Evolutionary conservation across 805 yeast genomes (phyloP), one percentile per base, ranked within the genome.

Genomic region (Kuraishia molischiana): DNA sequence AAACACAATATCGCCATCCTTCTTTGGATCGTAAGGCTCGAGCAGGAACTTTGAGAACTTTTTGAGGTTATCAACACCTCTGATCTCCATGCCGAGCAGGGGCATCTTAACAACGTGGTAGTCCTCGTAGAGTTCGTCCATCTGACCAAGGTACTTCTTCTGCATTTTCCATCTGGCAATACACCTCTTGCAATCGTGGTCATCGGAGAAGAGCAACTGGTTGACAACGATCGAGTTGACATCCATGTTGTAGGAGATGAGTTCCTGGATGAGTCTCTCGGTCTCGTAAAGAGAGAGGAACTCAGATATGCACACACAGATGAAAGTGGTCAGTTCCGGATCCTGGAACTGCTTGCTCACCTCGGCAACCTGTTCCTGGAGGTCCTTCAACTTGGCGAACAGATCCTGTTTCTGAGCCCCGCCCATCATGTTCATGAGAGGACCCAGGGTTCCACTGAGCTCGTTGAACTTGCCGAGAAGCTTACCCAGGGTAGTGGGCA

Each of bases 251-350:
- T 85, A 92, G 38, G 90, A 78, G 62, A 87, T 82, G 58, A 92
- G 74, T 59, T 92, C 99, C 66, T 92, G 99, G 48, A 92, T 85
- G 79, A 92, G 76, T 64, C 99, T 79, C 65, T 92, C 99, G 15
- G 97, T 90, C 62, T 92, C 99, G 61, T 92, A 92, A 35, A 92
- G 68, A 2, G 97, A 89, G 54, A 92, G 70, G 62, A 92, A 92
- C 65, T 92, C 99, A 35, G 97, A 86, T 47, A 92, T 92, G 63
- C 99, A 92, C 32, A 92, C 98, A 64, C 97, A 92, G 24, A 92
- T 84, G 52, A 84, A 84, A 0, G 98, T 92, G 15, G 98, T 92
- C 53, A 92, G 67, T 44, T 92, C 97, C 3, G 98, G 96, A 59
- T 92, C 79, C 49, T 94, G 87, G 67, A 92, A 92, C 59, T 92